Percentiles rank a stretch among this genome's conserved stretches.
These are phyloP conservation scores for Populus hybrid DNA, from an alignment of 441 rosid genomes.

Conservation along the genomic window DNA sequence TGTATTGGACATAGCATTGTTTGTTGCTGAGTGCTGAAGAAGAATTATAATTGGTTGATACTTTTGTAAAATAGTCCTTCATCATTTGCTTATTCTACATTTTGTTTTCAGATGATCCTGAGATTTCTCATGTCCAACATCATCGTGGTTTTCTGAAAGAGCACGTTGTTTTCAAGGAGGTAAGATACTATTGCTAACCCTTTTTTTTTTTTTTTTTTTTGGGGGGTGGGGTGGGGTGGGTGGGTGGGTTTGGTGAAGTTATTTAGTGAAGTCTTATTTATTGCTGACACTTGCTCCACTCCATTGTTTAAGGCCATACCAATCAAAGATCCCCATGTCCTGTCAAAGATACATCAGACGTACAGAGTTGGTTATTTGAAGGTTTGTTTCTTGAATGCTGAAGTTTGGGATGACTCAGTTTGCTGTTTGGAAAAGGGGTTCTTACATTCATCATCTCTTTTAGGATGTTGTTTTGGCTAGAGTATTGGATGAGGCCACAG, in stretches of 20 bases:
- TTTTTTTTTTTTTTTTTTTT: not conserved
- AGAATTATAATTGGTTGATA: not conserved
- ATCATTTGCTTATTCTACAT: slow-evolving; percentile 18
- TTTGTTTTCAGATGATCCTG: slow-evolving; percentile 81
- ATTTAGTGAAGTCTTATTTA: slow-evolving; percentile 1
- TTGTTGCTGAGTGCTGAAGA: not conserved
- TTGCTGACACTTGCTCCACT: slow-evolving; percentile 18
- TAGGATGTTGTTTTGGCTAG: slow-evolving; percentile 99
- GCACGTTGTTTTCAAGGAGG: slow-evolving; percentile 97
- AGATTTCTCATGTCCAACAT: slow-evolving; percentile 68
- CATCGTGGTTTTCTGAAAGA: slow-evolving; percentile 88
- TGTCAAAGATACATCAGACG: slow-evolving; percentile 97
- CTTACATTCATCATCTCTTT: slow-evolving; percentile 32
- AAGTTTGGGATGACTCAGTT: slow-evolving; percentile 6
- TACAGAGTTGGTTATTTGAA: slow-evolving; percentile 96
- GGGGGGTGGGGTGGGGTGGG: too few species aligned
- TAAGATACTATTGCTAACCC: slow-evolving; percentile 22
- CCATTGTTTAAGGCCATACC: slow-evolving; percentile 72
- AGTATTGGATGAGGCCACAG: slow-evolving; percentile 86
- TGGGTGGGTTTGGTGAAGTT: not conserved
- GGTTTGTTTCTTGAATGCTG: slow-evolving; percentile 44
- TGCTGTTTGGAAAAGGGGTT: not conserved
- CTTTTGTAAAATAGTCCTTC: not conserved
- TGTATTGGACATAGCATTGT: not conserved
- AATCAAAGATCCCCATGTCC: slow-evolving; percentile 73